Base-by-base conservation (phyloP, 169 alveolate species). In the Cryptosporidium bovis region DNA sequence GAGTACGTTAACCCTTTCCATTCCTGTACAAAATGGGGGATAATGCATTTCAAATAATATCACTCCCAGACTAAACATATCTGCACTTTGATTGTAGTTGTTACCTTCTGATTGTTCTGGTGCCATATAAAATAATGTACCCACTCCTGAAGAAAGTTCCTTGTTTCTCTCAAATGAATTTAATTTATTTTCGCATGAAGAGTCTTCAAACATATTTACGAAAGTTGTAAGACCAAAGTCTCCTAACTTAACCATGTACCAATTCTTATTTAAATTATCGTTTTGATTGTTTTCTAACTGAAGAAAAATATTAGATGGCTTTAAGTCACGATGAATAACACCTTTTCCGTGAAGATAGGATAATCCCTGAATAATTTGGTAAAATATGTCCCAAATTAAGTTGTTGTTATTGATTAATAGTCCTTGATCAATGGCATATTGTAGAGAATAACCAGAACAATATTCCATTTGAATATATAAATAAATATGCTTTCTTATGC, bases 161-260 rank as follows among this genome's bases (percentile, higher is more conserved):
- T 62, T 62, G 46, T 60, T 60, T 24, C 34, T 3, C 46, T 40
- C 29, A 20, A 29, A 44, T 7, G 29, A 82, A 82, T 40, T 93
- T 91, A 56, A 83, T 82, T 29, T 83, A 64, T 58, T 40, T 16
- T 44, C 34, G 40, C 12, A 34, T 29, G 68, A 60, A 50, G 34
- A 55, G 24, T 66, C 82, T 29, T 91, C 62, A 36, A 60, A 89
- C 5, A 69, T 83, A 40, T 82, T 83, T 58, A 93, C 82, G 82
- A 90, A 91, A 16, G 96, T 93, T 34, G 96, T 93, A 36, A 93
- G 93, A 4, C 96, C 96, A 64, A 93, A 93, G 58, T 93, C 96
- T 31, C 96, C 96, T 46, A 93, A 82, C 89, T 93, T 93, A 29
- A 93, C 93, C 60, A 92, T 66, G 13, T 40, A 60, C 64, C 71